Evolutionary conservation across 2,329 filamentous ascomycete genomes (phyloP).

Genomic region (Nakataea oryzae): DNA sequence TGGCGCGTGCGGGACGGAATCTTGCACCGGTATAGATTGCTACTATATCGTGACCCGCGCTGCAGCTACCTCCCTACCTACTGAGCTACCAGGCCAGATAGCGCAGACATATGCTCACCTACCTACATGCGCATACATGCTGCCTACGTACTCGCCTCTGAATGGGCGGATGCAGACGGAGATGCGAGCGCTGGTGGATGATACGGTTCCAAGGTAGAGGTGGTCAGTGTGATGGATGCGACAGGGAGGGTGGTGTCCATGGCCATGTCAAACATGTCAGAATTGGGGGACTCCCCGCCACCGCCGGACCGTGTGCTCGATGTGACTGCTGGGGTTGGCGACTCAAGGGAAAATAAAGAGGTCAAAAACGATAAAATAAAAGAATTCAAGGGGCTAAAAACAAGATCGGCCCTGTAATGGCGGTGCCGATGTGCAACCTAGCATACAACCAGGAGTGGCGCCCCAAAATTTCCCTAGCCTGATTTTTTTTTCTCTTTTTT

Average conservation of each 20-base stretch:
- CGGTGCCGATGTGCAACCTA: background rate
- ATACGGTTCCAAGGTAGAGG: background rate
- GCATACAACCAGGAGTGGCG: background rate
- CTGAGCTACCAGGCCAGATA: background rate
- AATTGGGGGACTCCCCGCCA: background rate
- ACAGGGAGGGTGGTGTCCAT: background rate
- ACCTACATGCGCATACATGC: background rate
- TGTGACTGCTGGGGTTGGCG: background rate
- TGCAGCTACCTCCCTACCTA: background rate
- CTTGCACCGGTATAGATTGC: background rate
- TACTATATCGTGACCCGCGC: background rate
- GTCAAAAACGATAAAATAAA: background rate
- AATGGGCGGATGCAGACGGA: background rate
- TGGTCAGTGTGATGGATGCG: background rate
- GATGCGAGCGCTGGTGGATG: background rate
- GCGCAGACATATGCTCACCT: no score
- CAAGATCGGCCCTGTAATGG: background rate
- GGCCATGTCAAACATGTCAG: background rate
- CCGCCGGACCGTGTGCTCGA: background rate
- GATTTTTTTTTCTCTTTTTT: constrained; percentile 1
- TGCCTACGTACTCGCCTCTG: background rate
- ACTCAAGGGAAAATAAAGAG: background rate
- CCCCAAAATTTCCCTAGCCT: background rate
- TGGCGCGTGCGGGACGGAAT: background rate
- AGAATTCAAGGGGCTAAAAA: background rate